Conservation (phyloP, 192 early-diverging fungal species). For the Linnemannia zychae region DNA sequence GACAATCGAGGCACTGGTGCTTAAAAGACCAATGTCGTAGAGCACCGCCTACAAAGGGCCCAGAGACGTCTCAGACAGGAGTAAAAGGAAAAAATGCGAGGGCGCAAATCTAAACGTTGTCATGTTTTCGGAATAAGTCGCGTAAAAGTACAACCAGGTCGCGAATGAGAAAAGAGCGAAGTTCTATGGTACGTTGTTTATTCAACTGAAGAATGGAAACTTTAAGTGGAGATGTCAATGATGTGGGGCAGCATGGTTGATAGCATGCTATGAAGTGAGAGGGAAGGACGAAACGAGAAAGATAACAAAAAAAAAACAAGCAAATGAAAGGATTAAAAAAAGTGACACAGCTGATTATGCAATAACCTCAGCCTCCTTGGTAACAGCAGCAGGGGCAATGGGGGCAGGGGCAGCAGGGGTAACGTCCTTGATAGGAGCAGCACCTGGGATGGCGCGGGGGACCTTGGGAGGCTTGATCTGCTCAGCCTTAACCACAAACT, state of each 20-base stretch:
- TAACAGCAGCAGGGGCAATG: background rate
- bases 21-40: no score
- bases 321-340: background rate
- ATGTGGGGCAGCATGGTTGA: background rate
- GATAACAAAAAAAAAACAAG: background rate
- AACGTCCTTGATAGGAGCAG: background rate
- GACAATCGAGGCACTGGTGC: no score
- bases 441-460: slow-evolving; percentile 34
- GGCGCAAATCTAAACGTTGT: background rate
- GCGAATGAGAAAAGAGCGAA: background rate
- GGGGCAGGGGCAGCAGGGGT: background rate
- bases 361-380: slow-evolving; percentile 12
- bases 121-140: background rate
- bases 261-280: background rate
- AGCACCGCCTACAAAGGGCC: no score
- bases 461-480: slow-evolving; percentile 56
- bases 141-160: background rate
- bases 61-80: no score
- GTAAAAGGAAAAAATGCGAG: no score
- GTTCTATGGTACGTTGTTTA: slow-evolving; percentile 11
- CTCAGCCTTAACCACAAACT: slow-evolving; percentile 71
- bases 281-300: background rate
- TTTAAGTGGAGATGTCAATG: slow-evolving; percentile 1
- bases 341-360: slow-evolving; percentile 33
- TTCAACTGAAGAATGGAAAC: background rate